Evolutionary conservation across 305 asterid genomes (phyloP).

Genomic region (Rubia occidens): DNA sequence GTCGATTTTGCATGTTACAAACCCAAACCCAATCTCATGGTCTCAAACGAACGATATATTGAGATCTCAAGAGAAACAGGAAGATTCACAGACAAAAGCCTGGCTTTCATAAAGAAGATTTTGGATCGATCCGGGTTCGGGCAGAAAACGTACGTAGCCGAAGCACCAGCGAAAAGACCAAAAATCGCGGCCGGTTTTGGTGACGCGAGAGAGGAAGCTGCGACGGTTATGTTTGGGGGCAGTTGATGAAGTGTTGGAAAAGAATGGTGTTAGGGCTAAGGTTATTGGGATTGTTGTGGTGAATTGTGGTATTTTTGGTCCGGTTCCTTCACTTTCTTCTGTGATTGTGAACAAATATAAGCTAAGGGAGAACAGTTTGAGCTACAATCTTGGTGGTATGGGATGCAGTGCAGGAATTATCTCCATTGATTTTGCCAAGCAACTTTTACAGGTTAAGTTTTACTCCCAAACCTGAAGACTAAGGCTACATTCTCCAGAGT

Average conservation of each 20-base stretch:
- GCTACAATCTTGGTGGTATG: conserved; percentile 49
- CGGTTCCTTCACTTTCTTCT: conserved; percentile 46
- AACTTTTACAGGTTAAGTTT: conserved; percentile 30
- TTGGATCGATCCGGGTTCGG: conserved; percentile 42
- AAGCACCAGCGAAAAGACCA: conserved; percentile 14
- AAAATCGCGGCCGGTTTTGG: conserved; percentile 27
- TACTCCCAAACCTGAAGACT: too few relatives aligned
- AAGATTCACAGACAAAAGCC: conserved; percentile 28
- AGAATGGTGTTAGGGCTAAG: conserved; percentile 31
- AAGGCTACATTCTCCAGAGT: too few relatives aligned
- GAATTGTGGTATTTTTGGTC: conserved; percentile 44
- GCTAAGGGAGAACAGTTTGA: conserved; percentile 39
- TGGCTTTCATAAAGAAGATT: conserved; percentile 33
- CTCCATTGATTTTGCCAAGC: conserved; percentile 44
- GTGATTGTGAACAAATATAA: conserved; percentile 47
- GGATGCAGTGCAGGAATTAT: conserved; percentile 54
- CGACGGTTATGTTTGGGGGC: conserved; percentile 43
- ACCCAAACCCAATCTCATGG: conserved; percentile 31
- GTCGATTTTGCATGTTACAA: conserved; percentile 45
- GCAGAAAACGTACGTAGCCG: conserved; percentile 30
- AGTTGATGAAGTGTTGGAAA: conserved; percentile 32
- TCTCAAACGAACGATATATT: conserved; percentile 32
- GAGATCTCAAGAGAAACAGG: conserved; percentile 21
- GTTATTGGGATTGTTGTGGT: conserved; percentile 51
- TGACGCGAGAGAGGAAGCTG: conserved; percentile 41